phyloP scores from a whole-genome alignment of 768 basidiomycete genomes.

The Tylopilus rubrobrunneus region DNA sequence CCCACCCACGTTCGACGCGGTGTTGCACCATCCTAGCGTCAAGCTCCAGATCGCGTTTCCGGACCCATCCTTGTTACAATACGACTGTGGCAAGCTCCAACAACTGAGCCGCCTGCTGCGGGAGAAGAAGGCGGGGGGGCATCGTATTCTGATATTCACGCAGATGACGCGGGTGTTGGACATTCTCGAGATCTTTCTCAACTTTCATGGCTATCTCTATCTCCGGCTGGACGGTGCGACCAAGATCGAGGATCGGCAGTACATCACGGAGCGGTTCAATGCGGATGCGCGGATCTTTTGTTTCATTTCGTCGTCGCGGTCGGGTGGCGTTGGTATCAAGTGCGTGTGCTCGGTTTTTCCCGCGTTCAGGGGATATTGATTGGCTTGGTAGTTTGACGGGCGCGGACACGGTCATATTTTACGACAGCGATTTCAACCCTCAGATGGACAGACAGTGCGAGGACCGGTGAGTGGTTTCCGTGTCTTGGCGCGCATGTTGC shows the following conservation, averaged over 20 bases:
- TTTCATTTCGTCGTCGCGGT: slow-evolving; percentile 83
- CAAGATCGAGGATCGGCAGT: slow-evolving; percentile 91
- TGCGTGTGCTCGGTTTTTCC: slow-evolving; percentile 35
- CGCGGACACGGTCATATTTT: slow-evolving; percentile 95
- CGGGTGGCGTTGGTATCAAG: slow-evolving; percentile 94
- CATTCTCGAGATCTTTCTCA: slow-evolving; percentile 90
- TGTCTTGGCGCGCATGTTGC: not conserved
- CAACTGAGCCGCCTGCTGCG: slow-evolving; percentile 74
- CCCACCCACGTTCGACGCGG: slow-evolving; percentile 54
- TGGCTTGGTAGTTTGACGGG: slow-evolving; percentile 57
- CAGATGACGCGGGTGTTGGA: slow-evolving; percentile 96
- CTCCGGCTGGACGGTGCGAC: slow-evolving; percentile 93
- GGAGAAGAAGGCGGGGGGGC: slow-evolving; percentile 81
- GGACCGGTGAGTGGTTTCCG: slow-evolving; percentile 57
- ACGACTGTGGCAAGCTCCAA: slow-evolving; percentile 95
- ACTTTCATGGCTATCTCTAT: slow-evolving; percentile 90
- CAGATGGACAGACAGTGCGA: slow-evolving; percentile 98
- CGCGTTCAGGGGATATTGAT: slow-evolving; percentile 16
- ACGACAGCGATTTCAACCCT: slow-evolving; percentile 95
- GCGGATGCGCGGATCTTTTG: slow-evolving; percentile 75
- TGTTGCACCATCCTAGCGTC: slow-evolving; percentile 70
- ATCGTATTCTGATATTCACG: slow-evolving; percentile 91
- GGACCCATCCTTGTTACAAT: slow-evolving; percentile 83
- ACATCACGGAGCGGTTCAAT: slow-evolving; percentile 85
- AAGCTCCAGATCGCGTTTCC: slow-evolving; percentile 94